A percentile compares a stretch with the other conserved stretches of the same genome.
Conservation (phyloP, 2,329 filamentous ascomycete species). For the Dactylellina drechsleri region DNA sequence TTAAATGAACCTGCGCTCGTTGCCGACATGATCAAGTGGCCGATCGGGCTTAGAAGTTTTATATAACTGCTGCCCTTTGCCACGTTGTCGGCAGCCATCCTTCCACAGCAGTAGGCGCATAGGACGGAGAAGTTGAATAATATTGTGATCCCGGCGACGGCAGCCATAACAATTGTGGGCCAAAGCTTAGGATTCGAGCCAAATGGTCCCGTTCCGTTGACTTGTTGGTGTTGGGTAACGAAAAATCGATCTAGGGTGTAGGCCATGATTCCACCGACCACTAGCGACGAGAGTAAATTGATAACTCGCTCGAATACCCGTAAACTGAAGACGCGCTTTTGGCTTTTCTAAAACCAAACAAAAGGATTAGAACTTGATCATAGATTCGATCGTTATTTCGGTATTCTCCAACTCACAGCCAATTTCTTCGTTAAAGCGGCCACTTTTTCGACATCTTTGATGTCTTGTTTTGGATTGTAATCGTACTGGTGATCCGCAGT, state of each 20-base stretch:
- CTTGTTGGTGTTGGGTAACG: constrained; percentile 35
- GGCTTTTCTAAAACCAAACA: constrained; percentile 33
- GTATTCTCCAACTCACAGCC: constrained; percentile 11
- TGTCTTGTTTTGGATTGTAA: constrained; percentile 19
- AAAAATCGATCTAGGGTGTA: constrained; percentile 37
- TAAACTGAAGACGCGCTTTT: constrained; percentile 26
- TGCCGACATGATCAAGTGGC: constrained; percentile 45
- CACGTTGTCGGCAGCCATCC: constrained; percentile 41
- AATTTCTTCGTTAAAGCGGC: constrained; percentile 18
- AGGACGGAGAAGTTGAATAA: constrained; percentile 38
- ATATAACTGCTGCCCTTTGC: constrained; percentile 29
- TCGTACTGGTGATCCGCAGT: constrained; percentile 1
- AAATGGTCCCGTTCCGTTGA: constrained; percentile 48
- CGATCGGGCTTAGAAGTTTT: constrained; percentile 43
- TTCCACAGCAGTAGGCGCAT: constrained; percentile 42
- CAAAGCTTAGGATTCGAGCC: constrained; percentile 51
- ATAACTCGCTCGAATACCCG: constrained; percentile 40
- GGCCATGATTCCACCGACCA: constrained; percentile 41
- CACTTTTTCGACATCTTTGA: constrained; percentile 34
- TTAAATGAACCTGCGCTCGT: constrained; percentile 34
- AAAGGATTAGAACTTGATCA: background rate
- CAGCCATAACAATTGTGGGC: constrained; percentile 46
- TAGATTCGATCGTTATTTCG: background rate
- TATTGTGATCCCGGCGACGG: constrained; percentile 18
- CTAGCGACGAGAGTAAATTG: constrained; percentile 33